Evolutionary conservation across 176 grass and related monocot species (phyloP).

Genomic region (Rhynchospora breviuscula): DNA sequence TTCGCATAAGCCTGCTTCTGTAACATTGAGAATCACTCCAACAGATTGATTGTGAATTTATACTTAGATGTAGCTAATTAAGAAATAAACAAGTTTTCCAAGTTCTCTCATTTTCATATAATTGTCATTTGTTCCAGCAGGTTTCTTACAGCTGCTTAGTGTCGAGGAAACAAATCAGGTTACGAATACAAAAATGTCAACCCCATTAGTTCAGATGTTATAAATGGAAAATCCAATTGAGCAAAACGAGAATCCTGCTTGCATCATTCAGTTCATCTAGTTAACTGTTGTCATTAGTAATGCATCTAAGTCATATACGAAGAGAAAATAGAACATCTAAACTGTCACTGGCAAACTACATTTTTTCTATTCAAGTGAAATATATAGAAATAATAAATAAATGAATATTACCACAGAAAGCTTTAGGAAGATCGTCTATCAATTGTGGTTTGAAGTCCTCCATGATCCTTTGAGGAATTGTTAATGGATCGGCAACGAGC

Average conservation of each 20-base stretch:
- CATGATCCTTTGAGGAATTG: conserved; percentile 56
- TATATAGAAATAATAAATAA: background rate
- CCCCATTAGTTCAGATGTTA: background rate
- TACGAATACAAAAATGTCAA: background rate
- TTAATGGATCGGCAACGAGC: conserved; percentile 49
- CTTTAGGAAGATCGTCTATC: conserved; percentile 50
- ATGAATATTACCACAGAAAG: conserved; percentile 53
- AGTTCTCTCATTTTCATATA: background rate
- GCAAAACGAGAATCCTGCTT: background rate
- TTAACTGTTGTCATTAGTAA: too few species aligned
- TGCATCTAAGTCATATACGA: too few species aligned
- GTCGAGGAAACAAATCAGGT: background rate
- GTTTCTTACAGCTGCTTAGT: background rate
- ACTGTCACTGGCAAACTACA: background rate
- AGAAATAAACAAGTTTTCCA: background rate
- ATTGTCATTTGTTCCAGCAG: background rate
- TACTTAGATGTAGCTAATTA: background rate
- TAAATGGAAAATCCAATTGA: background rate
- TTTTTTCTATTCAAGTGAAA: background rate
- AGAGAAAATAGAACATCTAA: background rate
- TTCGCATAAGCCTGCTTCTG: background rate
- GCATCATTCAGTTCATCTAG: too few species aligned
- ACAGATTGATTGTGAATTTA: background rate
- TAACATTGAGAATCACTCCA: background rate
- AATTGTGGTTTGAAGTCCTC: conserved; percentile 59